Evolutionary conservation across 768 basidiomycete species (phyloP).

Genomic region (Lentinula sp.): DNA sequence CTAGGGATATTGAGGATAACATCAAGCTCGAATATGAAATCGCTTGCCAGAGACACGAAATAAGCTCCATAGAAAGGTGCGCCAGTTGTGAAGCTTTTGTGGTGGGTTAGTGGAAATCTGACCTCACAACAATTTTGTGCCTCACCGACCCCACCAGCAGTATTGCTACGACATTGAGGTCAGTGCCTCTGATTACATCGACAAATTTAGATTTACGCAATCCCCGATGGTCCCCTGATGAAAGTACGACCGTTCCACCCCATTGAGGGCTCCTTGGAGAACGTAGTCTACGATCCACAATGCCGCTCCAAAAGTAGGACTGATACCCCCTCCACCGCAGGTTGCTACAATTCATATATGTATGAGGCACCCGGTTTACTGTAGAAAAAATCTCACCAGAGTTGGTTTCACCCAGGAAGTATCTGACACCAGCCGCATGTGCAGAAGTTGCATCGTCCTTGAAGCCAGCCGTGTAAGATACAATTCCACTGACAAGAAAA

Average conservation of each 20-base stretch:
- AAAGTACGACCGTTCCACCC: conserved; percentile 30
- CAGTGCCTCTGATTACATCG: background rate
- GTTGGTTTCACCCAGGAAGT: conserved; percentile 35
- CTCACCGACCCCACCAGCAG: conserved; percentile 29
- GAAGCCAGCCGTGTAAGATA: conserved; percentile 26
- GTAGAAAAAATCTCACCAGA: conserved; percentile 18
- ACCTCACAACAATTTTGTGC: background rate
- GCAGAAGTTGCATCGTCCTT: conserved; percentile 25
- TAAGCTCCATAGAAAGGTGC: conserved; percentile 31
- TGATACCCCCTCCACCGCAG: conserved; percentile 34
- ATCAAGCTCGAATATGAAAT: background rate
- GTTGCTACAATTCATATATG: conserved; percentile 19
- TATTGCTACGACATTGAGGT: conserved; percentile 21
- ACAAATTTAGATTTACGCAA: conserved; percentile 19
- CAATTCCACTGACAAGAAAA: conserved; percentile 23
- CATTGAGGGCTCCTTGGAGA: conserved; percentile 28
- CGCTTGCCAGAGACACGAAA: conserved; percentile 22
- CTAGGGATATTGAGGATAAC: conserved; percentile 2
- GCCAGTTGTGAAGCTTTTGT: conserved; percentile 18
- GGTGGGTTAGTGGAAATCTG: background rate
- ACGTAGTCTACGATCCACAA: conserved; percentile 36
- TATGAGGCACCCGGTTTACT: background rate
- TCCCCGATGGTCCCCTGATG: conserved; percentile 35
- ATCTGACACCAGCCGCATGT: conserved; percentile 23
- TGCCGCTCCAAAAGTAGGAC: conserved; percentile 32